A percentile compares a stretch with the other conserved stretches of the same genome.
Conservation (phyloP, 2,329 filamentous ascomycete genomes). For the Alternaria viburni region DNA sequence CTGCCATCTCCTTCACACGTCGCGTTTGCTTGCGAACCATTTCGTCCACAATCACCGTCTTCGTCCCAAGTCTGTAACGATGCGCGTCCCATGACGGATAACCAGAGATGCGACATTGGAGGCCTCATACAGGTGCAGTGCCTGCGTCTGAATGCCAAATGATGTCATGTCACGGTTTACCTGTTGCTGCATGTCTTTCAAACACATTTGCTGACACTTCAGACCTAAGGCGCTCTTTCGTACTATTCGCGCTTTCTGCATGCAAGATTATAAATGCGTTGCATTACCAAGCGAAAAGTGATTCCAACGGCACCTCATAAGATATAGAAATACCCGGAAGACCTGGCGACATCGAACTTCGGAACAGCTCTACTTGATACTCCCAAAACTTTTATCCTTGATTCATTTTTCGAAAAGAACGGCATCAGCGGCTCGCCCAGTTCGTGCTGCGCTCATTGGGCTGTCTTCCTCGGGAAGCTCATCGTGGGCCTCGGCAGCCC, state of each 20-base stretch:
- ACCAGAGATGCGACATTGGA: not conserved
- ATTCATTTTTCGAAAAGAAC: not conserved
- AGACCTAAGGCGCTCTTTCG: not conserved
- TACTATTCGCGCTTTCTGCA: not conserved
- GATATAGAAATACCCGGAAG: not conserved
- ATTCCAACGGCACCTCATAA: not conserved
- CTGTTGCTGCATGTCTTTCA: not conserved
- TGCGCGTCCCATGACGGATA: not conserved
- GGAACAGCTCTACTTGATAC: not conserved
- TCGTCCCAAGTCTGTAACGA: not conserved
- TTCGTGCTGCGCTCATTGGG: conserved; percentile 64
- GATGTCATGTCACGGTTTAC: not conserved
- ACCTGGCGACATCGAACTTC: not conserved
- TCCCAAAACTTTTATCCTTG: not conserved
- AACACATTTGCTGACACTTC: not conserved
- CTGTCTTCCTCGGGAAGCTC: conserved; percentile 60
- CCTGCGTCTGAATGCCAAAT: not conserved
- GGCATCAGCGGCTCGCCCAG: conserved; percentile 40
- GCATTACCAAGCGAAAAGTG: not conserved
- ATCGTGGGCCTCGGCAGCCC: conserved; percentile 62
- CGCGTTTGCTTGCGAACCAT: not conserved
- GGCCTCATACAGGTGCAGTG: not conserved
- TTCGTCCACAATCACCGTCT: fast-evolving
- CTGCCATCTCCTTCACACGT: not conserved
- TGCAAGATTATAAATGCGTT: conserved; percentile 1